Conservation (phyloP, 2,329 filamentous ascomycete species). For the Penicillium corylophilum region DNA sequence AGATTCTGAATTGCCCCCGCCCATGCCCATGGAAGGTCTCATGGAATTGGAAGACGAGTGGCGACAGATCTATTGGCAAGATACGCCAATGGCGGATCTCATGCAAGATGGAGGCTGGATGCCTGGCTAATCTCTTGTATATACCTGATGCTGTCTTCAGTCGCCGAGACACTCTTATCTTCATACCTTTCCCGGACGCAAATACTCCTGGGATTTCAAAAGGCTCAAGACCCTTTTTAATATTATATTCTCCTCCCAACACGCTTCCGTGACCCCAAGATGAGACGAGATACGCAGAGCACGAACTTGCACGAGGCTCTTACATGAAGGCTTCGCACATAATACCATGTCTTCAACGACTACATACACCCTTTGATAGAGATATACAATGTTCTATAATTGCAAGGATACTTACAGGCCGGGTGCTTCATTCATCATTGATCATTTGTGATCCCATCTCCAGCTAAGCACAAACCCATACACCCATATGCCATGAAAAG, state of each 20-base stretch:
- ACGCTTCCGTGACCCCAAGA: slow-evolving; percentile 15
- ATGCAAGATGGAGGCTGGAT: slow-evolving; percentile 43
- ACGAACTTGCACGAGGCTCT: slow-evolving; percentile 9
- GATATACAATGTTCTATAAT: slow-evolving; percentile 21
- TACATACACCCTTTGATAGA: slow-evolving; percentile 21
- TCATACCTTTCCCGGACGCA: background rate
- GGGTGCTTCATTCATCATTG: background rate
- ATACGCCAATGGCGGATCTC: slow-evolving; percentile 43
- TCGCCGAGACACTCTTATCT: background rate
- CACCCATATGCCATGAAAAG: background rate
- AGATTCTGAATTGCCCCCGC: slow-evolving; percentile 38
- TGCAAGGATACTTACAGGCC: slow-evolving; percentile 3
- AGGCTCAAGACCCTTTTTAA: background rate
- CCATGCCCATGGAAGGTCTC: slow-evolving; percentile 39
- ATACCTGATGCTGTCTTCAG: background rate
- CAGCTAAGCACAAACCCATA: too few species aligned
- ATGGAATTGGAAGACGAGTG: slow-evolving; percentile 46
- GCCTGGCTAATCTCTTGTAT: slow-evolving; percentile 22
- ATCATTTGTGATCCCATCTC: background rate
- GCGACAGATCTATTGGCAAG: slow-evolving; percentile 47
- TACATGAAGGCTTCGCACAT: slow-evolving; percentile 7
- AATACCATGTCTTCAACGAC: slow-evolving; percentile 24
- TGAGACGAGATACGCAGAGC: slow-evolving; percentile 25
- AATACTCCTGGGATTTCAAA: background rate
- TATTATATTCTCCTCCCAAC: background rate